Percentiles rank a stretch among this genome's conserved stretches.
Evolutionary conservation across 225 moss, liverwort and hornwort genomes (phyloP).

Genomic region (Takakia lepidozioides): DNA sequence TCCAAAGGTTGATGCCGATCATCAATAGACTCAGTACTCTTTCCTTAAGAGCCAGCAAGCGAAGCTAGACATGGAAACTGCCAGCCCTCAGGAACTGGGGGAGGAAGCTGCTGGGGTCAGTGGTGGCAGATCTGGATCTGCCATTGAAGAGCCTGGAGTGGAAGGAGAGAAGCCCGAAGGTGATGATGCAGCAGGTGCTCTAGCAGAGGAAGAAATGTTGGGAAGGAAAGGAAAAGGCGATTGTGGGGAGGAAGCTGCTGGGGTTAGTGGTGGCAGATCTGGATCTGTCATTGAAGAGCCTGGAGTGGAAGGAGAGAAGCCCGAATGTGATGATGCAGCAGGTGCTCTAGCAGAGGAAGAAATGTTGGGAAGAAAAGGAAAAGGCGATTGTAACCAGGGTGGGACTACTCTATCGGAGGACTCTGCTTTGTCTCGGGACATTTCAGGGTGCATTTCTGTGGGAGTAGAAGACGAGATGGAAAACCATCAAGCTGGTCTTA

Average conservation of each 20-base stretch:
- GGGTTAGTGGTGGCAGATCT: neutral
- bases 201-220: neutral
- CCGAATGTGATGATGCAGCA: neutral
- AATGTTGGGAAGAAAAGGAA: neutral
- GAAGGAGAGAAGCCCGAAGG: neutral
- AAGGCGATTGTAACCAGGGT: neutral
- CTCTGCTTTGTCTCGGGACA: too few relatives aligned
- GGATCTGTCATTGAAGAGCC: neutral
- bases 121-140: neutral
- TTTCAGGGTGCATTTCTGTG: neutral
- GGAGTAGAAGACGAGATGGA: neutral
- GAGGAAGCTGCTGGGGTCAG: neutral
- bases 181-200: neutral
- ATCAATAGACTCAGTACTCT: neutral
- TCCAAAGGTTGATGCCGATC: conserved; percentile 2
- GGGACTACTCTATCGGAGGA: neutral
- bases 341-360: neutral
- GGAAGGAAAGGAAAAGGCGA: neutral
- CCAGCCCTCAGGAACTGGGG: conserved; percentile 3
- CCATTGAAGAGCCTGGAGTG: neutral
- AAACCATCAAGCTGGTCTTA: neutral
- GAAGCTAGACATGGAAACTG: conserved; percentile 6
- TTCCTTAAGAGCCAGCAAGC: neutral
- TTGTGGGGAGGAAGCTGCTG: neutral
- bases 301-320: neutral